Evolutionary conservation across 306 rosid species (phyloP).

Genomic region (Arachis stenosperma): DNA sequence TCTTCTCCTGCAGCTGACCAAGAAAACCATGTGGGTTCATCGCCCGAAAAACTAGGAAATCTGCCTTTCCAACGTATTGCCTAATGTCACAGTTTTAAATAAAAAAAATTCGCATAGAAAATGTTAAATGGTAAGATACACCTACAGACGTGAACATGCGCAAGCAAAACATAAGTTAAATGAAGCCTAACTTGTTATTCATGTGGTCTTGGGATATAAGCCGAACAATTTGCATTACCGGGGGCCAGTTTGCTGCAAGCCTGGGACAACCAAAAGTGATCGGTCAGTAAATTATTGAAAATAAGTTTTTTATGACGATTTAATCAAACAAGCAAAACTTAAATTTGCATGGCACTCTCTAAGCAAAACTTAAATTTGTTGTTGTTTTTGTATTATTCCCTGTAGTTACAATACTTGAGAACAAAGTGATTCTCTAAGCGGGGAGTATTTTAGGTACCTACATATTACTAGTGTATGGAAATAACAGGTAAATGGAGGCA

Average conservation of each 20-base stretch:
- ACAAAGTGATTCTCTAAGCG: too few species aligned
- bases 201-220: conserved; percentile 97
- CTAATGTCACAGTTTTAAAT: conserved; percentile 43
- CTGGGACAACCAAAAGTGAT: conserved; percentile 54
- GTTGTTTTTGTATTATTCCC: too few species aligned
- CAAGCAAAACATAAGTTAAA: conserved; percentile 27
- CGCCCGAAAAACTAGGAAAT: conserved; percentile 93
- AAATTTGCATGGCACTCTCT: too few species aligned
- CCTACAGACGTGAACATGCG: conserved; percentile 1
- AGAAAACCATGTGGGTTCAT: conserved; percentile 95
- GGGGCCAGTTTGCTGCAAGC: conserved; percentile 99
- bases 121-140: conserved; percentile 22
- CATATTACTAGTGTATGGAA: too few species aligned
- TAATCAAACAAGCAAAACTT: neutral
- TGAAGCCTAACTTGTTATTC: conserved; percentile 76
- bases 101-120: conserved; percentile 35
- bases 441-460: too few species aligned
- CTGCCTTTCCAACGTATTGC: conserved; percentile 98
- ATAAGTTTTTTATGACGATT: conserved; percentile 14
- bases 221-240: conserved; percentile 87
- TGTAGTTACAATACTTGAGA: too few species aligned
- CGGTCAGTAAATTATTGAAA: conserved; percentile 24
- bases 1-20: conserved; percentile 92
- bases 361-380: neutral
- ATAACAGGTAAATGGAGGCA: too few species aligned